Base-by-base conservation (phyloP, 202 grass and related monocot species). In the Carex arenaria region DNA sequence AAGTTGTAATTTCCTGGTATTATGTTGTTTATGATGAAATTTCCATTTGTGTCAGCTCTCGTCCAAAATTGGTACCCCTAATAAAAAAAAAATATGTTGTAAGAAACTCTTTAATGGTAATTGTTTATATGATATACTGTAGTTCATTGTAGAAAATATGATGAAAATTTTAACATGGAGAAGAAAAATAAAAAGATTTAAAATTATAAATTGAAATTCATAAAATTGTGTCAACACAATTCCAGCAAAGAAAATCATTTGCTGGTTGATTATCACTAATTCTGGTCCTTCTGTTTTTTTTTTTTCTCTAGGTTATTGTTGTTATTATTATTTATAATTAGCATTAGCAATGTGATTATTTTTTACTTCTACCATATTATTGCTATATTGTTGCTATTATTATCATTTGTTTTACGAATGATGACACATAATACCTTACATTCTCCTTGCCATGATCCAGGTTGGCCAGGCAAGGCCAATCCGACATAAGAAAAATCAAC, bases 391-490 rank as follows among this genome's bases (percentile, higher is more conserved):
- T 74, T 22, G 28, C 17, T 53, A 1, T 30, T 74, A 74, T 30
- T 30, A 13, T 15, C 10, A 4, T 34, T 54, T 15, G 5, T 30
- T 22, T 26, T 4, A 45, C 8, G 8, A 20, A 10, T 70, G 17
- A 70, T 70, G 38, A 69, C 4, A 54, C 11, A 32, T 34, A 2
- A 0, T 83, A 90, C 89, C 84, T 94, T 94, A 85, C 87, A 82
- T 80, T 91, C 87, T 45, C 68, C 86, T 32, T 87, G 89, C 94
- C 94, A 94, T 5, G 94, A 94, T 19, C 86, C 89, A 0, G 84
- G 86, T 60, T 89, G 80, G 7, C 91, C 94, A 0, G 91, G 94
- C 26, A 89, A 74, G 40, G 94, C 89, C 9, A 97, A 85, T 49
- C 94, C 94, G 4, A 97, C 47, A 75, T 72, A 90, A 1, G 89